A percentile compares a stretch with the other conserved stretches of the same genome.
phyloP scores from a whole-genome alignment of 1,284 basidiomycete genomes.

The Ceratobasidium sp. region DNA sequence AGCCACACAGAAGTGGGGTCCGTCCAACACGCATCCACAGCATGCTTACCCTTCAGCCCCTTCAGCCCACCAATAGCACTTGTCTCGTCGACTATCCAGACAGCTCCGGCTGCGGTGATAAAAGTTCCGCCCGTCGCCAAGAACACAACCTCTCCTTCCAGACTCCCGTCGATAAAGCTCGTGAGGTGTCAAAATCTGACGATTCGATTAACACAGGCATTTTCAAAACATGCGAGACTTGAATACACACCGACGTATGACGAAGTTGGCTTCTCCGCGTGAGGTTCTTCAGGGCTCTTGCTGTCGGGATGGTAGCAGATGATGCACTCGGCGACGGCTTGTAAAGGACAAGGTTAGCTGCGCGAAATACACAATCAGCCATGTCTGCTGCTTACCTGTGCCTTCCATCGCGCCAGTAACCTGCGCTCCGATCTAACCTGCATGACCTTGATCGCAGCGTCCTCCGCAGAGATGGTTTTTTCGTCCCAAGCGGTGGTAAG shows the following conservation, averaged over 20 bases:
- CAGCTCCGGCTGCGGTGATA: constrained; percentile 30
- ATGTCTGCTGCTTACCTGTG: too few species aligned
- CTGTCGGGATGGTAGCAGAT: constrained; percentile 46
- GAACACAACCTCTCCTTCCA: constrained; percentile 48
- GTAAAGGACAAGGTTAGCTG: too few species aligned
- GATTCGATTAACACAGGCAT: not conserved
- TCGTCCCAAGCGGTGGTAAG: too few species aligned
- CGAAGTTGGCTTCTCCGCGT: constrained; percentile 21
- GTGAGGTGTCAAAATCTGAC: constrained; percentile 38
- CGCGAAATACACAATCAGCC: too few species aligned
- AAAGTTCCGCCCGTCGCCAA: constrained; percentile 25
- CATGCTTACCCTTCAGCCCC: constrained; percentile 47
- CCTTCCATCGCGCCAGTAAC: too few species aligned
- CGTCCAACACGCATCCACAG: too few species aligned
- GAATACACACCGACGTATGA: too few species aligned
- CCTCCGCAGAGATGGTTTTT: constrained; percentile 12
- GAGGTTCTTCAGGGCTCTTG: constrained; percentile 22
- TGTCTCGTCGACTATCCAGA: constrained; percentile 46
- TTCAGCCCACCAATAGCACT: constrained; percentile 45
- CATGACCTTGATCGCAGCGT: constrained; percentile 36
- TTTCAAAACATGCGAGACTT: not conserved
- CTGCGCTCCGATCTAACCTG: constrained; percentile 42
- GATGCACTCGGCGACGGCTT: too few species aligned
- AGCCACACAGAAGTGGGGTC: too few species aligned
- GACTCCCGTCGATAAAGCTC: constrained; percentile 42